Base-by-base conservation (phyloP, 257 asterid genomes). In the Hygrophila difformis region DNA sequence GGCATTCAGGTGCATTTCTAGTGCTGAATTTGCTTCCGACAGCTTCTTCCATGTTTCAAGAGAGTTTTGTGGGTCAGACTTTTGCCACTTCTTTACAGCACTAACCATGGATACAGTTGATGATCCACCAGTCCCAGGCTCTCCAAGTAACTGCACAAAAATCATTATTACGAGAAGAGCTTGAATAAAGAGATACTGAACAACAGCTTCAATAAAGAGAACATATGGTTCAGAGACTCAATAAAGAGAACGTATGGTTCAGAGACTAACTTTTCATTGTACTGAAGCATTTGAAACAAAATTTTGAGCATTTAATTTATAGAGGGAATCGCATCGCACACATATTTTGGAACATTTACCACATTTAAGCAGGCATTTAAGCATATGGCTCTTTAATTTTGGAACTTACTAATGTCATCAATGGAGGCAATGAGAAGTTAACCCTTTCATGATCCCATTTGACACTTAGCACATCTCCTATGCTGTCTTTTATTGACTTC, bases 51-150 rank as follows among this genome's bases (percentile, higher is more conserved):
- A 91, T 50, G 87, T 91, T 57, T 78, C 84, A 1, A 47, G 51
- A 33, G 99, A 69, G 48, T 55, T 75, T 71, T 79, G 59, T 34
- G 96, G 96, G 55, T 91, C 96, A 54, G 89, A 59, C 44, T 79
- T 91, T 65, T 82, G 99, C 99, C 96, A 91, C 70, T 76, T 86
- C 84, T 86, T 91, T 52, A 86, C 95, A 39, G 99, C 93, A 49
- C 99, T 96, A 55, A 91, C 96, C 99, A 91, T 76, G 21, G 99
- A 91, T 2, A 94, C 92, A 1, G 99, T 91, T 35, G 96, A 91
- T 60, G 99, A 91, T 63, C 99, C 99, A 53, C 99, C 99, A 41
- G 68, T 47, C 73, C 99, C 99, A 24, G 95, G 99, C 70, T 91
- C 99, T 69, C 99, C 99, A 52, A 91, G 85, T 65, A 82, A 55